Base-by-base conservation (phyloP, 169 alveolate species). In the Plasmodium vinckei region DNA sequence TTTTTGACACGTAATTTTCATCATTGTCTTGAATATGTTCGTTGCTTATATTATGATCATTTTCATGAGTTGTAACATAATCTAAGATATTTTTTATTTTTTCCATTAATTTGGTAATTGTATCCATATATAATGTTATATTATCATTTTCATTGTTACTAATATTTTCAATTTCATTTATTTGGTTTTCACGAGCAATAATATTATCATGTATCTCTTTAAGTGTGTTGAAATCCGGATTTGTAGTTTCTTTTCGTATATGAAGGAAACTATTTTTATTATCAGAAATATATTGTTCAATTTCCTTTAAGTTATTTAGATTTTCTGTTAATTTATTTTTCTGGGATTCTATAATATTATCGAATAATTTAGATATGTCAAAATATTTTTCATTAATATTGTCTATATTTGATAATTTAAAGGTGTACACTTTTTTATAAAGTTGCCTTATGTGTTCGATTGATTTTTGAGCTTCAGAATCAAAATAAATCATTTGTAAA, bases 281-380 rank as follows among this genome's bases (percentile, higher is more conserved):
- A 68, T 46, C 44, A 44, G 5, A 21, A 44, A 68, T 23, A 17
- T 44, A 9, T 13, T 39, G 19, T 68, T 46, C 47, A 23, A 46
- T 1, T n/a, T 47, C 57, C 13, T 23, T 13, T 51, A 23, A 15
- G 19, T 68, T 10, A 68, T 68, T 44, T 7, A 44, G 23, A 46
- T 21, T 71, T 17, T 39, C 61, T n/a, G n/a, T 13, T 68, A 68
- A 68, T 51, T 15, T 68, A 44, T 39, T 46, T 68, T 33, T 68
- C 47, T 68, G 77, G 0, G 25, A 23, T 5, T 68, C 0, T 44
- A 68, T 39, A 17, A 44, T 60, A 19, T 68, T 19, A 19, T 23
- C 25, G 10, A 68, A 51, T 23, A 17, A 17, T 68, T 27, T 51
- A 2, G 61, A 25, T 9, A 46, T 44, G 46, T 68, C 77, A 19